phyloP scores from a whole-genome alignment of 331 rosid species.

The Dryas integrifolia region DNA sequence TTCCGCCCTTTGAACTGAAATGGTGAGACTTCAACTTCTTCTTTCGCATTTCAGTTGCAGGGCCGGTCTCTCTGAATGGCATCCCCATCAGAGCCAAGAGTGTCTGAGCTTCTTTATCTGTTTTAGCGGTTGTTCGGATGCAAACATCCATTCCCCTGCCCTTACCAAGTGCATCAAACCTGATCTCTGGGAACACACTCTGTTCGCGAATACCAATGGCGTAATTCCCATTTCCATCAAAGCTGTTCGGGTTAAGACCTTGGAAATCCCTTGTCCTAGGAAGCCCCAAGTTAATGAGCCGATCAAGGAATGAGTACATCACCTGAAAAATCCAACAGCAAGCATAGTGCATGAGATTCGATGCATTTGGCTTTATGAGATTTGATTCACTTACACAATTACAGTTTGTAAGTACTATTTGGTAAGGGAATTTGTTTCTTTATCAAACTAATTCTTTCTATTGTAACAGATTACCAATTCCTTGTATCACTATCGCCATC shows the following conservation, averaged over 20 bases:
- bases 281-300: slow-evolving; percentile 83
- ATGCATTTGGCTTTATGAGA: not conserved
- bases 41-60: slow-evolving; percentile 40
- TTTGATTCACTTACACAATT: not conserved
- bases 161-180: slow-evolving; percentile 51
- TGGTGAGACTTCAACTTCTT: slow-evolving; percentile 93
- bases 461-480: not conserved
- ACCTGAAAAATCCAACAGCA: slow-evolving; percentile 43
- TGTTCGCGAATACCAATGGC: slow-evolving; percentile 69
- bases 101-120: slow-evolving; percentile 73
- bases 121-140: slow-evolving; percentile 66
- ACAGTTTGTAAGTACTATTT: not conserved
- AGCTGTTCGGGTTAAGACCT: slow-evolving; percentile 74
- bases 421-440: not conserved
- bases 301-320: slow-evolving; percentile 84
- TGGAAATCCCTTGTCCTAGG: slow-evolving; percentile 97
- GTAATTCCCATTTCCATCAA: slow-evolving; percentile 84
- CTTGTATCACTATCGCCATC: not conserved
- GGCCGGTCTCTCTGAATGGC: slow-evolving; percentile 84
- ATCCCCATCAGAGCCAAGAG: slow-evolving; percentile 87
- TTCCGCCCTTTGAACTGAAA: slow-evolving; percentile 66
- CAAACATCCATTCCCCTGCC: slow-evolving; percentile 94
- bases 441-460: not conserved
- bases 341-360: slow-evolving; percentile 18
- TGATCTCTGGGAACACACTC: slow-evolving; percentile 82